These are phyloP conservation scores for Dunaliella sp. DNA, from an alignment of 139 green algal species.

Conservation along the genomic window DNA sequence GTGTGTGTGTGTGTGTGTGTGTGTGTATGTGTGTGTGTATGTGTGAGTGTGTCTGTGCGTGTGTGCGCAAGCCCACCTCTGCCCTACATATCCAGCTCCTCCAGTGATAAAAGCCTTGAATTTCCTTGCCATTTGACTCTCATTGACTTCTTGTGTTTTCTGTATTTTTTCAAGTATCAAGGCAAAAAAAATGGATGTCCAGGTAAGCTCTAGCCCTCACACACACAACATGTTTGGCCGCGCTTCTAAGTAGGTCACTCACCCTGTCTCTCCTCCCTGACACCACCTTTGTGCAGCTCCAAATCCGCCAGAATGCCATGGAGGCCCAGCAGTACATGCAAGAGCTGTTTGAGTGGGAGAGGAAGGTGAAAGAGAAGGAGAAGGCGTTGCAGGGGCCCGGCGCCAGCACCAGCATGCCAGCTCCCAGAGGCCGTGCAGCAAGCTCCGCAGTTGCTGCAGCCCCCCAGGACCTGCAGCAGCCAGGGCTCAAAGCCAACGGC, in stretches of 20 bases:
- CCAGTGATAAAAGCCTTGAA: neutral
- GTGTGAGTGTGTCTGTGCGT: neutral
- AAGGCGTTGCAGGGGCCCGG: neutral
- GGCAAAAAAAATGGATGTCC: neutral
- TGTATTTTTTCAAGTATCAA: neutral
- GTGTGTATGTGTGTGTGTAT: neutral
- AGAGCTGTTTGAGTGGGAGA: conserved; percentile 62
- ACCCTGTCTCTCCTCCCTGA: too few relatives aligned
- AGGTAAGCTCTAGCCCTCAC: too few relatives aligned
- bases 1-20: neutral
- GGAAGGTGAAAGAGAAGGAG: conserved; percentile 49
- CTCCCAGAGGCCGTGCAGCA: conserved; percentile 26
- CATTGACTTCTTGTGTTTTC: neutral
- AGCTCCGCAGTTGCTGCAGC: conserved; percentile 20
- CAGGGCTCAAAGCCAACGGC: conserved; percentile 10
- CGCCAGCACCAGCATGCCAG: conserved; percentile 7
- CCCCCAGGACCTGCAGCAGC: conserved; percentile 29
- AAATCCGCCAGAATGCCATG: conserved; percentile 57
- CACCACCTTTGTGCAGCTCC: conserved; percentile 57
- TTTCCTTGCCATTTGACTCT: neutral
- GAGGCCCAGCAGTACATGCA: conserved; percentile 66
- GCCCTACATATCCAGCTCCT: neutral
- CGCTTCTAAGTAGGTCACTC: too few relatives aligned
- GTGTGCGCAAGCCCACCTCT: neutral
- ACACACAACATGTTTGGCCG: too few relatives aligned